These are phyloP conservation scores for Colletotrichum spaethianum DNA, from an alignment of 2,329 filamentous ascomycete genomes.

Conservation along the genomic window DNA sequence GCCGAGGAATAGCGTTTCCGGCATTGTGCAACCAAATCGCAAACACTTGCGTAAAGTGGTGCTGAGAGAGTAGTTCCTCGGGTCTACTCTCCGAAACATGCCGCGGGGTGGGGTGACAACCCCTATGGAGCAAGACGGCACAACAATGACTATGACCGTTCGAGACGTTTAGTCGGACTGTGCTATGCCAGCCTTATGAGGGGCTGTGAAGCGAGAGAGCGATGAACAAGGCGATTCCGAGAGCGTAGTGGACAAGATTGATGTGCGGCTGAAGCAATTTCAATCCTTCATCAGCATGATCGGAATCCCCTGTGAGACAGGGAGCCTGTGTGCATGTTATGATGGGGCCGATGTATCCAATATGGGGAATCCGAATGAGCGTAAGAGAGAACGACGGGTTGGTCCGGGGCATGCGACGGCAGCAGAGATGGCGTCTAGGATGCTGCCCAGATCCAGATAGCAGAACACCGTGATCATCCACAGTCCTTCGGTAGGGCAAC, in stretches of 20 bases:
- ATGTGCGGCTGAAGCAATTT: slow-evolving; percentile 35
- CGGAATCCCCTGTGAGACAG: slow-evolving; percentile 9
- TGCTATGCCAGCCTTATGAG: slow-evolving; percentile 5
- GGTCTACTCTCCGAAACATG: slow-evolving; percentile 12
- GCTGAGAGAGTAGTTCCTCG: neutral
- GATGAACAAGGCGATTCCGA: slow-evolving; percentile 17
- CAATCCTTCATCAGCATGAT: slow-evolving; percentile 30
- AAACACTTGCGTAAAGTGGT: neutral
- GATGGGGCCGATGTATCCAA: neutral
- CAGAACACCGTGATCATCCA: neutral
- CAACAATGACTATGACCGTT: neutral
- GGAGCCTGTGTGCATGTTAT: neutral
- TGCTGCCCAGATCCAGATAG: neutral
- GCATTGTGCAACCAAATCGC: slow-evolving; percentile 3
- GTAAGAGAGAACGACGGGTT: neutral
- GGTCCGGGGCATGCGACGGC: neutral
- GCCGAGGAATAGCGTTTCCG: slow-evolving; percentile 6
- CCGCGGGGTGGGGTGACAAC: slow-evolving; percentile 10
- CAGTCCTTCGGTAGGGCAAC: neutral
- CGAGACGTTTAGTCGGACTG: neutral
- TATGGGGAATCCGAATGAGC: slow-evolving; percentile 15
- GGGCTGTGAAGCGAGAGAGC: slow-evolving; percentile 27
- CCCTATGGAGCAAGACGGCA: slow-evolving; percentile 10
- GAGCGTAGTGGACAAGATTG: slow-evolving; percentile 20
- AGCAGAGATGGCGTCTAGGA: neutral